Base-by-base conservation (phyloP, 768 basidiomycete species). In the Collybiopsis confluens region DNA sequence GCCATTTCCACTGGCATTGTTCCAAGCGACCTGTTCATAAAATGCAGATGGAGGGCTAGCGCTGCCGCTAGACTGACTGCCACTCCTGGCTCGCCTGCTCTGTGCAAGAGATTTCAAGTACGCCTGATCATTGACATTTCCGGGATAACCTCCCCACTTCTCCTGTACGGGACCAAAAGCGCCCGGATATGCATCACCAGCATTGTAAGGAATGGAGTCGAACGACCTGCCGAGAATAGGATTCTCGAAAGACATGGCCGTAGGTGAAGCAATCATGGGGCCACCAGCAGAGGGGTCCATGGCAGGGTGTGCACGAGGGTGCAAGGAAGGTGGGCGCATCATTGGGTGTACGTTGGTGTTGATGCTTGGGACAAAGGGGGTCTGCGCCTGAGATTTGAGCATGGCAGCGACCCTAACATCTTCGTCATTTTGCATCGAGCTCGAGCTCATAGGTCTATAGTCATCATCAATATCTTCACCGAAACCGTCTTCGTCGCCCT, bases 211-310 rank as follows among this genome's bases (percentile, higher is more conserved):
- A 18, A 33, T 23, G 18, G 43, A 53, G 36, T 59, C 56, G 45
- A 54, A 61, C 52, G 57, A 45, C 33, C 55, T 60, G 2, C 56
- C 59, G 69, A 80, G 74, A 2, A 73, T 73, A 2, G 81, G 80
- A 54, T 81, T 81, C 62, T 82, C 81, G 54, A 70, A 81, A 2
- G 77, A 74, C 56, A 75, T 74, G 2, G 68, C 59, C 10, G 71
- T 65, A 4, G 72, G 68, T 43, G 74, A 70, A 28, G 74, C 79
- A 57, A 82, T 73, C 60, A 76, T 70, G 11, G 80, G 79, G 23
- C 68, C 66, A 47, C 65, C 61, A 40, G 47, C 35, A 10, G 47
- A 10, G 26, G 47, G 35, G 35, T 9, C 13, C 35, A 48, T 37
- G n/a, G n/a, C n/a, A 3, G 45, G 24, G 26, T 33, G 45, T 11